Conservation (phyloP, 371 early-diverging fungal species). For the Conidiobolus incongruus region DNA sequence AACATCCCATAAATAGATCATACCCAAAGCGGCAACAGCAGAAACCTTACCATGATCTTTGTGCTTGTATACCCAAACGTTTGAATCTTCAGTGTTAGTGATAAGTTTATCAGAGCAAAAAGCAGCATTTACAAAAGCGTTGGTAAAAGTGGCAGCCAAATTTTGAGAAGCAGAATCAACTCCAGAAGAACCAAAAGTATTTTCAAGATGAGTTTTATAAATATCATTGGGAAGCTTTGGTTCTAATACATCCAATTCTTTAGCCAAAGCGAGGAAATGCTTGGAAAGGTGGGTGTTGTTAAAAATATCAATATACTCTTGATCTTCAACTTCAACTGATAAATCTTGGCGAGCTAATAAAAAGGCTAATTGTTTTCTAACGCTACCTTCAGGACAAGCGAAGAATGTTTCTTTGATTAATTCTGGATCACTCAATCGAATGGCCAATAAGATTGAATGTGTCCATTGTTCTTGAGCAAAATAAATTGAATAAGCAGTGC, state of each 20-base stretch:
- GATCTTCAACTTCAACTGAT: slow-evolving; percentile 53
- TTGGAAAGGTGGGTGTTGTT: slow-evolving; percentile 68
- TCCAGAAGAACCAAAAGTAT: slow-evolving; percentile 26
- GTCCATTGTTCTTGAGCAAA: slow-evolving; percentile 49
- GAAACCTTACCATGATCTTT: slow-evolving; percentile 74
- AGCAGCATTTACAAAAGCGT: slow-evolving; percentile 94
- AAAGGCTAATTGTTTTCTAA: slow-evolving; percentile 88
- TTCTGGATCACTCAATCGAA: slow-evolving; percentile 57
- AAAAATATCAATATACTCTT: slow-evolving; percentile 60
- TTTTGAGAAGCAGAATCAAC: slow-evolving; percentile 90
- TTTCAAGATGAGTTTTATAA: slow-evolving; percentile 89
- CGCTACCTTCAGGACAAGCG: slow-evolving; percentile 43
- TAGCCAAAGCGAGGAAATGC: slow-evolving; percentile 68
- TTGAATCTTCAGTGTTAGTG: slow-evolving; percentile 46
- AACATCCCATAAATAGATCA: slow-evolving; percentile 84
- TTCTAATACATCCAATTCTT: slow-evolving; percentile 83
- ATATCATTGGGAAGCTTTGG: slow-evolving; percentile 93
- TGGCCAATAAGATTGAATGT: slow-evolving; percentile 64
- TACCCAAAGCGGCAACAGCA: slow-evolving; percentile 84
- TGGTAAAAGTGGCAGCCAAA: slow-evolving; percentile 89
- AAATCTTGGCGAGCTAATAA: slow-evolving; percentile 81
- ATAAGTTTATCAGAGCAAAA: slow-evolving; percentile 88
- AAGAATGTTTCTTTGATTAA: slow-evolving; percentile 78
- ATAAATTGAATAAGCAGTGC: slow-evolving; percentile 80
- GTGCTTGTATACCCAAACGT: slow-evolving; percentile 87